A percentile compares a stretch with the other conserved stretches of the same genome.
These are phyloP conservation scores for Alternaria ethzedia DNA, from an alignment of 2,329 filamentous ascomycete genomes.

Conservation along the genomic window DNA sequence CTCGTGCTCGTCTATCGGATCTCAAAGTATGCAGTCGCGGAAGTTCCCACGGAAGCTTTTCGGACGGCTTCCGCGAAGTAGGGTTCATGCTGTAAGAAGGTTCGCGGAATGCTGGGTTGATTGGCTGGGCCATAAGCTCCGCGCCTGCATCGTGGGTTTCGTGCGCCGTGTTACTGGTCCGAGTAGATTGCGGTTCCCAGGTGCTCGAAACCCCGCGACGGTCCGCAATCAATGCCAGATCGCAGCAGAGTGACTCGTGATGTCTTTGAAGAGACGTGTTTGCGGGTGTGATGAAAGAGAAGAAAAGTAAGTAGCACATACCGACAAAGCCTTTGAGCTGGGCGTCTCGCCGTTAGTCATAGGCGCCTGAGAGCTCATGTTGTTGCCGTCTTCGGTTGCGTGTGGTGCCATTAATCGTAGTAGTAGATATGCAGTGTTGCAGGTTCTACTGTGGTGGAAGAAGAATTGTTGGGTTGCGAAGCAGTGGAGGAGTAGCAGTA, in stretches of 20 bases:
- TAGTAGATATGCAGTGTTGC: constrained; percentile 7
- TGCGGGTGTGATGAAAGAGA: not conserved
- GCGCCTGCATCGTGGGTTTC: constrained; percentile 14
- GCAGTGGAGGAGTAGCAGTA: constrained; percentile 11
- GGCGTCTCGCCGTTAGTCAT: constrained; percentile 51
- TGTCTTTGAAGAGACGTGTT: not conserved
- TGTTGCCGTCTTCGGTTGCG: constrained; percentile 42
- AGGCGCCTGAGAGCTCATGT: constrained; percentile 37
- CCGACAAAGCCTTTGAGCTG: constrained; percentile 48
- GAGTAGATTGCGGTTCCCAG: constrained; percentile 8
- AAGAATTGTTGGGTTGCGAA: constrained; percentile 11
- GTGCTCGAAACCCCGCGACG: constrained; percentile 5
- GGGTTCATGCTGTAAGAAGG: not conserved
- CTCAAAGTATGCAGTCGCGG: not conserved
- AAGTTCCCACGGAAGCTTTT: not conserved
- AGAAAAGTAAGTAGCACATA: constrained; percentile 31
- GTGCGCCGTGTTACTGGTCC: constrained; percentile 12
- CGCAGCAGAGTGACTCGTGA: not conserved
- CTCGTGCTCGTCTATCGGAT: not conserved
- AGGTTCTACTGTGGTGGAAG: not conserved
- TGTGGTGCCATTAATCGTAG: constrained; percentile 39
- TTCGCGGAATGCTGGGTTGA: constrained; percentile 8
- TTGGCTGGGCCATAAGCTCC: constrained; percentile 10
- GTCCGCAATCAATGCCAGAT: not conserved
- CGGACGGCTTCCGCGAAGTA: not conserved